Base-by-base conservation (phyloP, 345 rosid species). In the Mallotus nudiflorus region DNA sequence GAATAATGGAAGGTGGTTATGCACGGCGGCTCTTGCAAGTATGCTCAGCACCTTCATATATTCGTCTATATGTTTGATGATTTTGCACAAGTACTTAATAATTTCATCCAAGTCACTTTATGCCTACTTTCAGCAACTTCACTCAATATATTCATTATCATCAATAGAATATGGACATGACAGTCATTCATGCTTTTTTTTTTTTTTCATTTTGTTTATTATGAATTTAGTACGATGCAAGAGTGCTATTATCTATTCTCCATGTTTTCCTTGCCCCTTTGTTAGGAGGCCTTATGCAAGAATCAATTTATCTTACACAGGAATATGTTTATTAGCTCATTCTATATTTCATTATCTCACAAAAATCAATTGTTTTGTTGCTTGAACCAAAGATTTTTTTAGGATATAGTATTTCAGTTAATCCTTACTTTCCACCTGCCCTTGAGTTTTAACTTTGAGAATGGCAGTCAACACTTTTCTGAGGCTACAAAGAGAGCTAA, bases 1-100 rank as follows among this genome's bases (percentile, higher is more conserved):
- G 98, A 59, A 92, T 95, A 44, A 92, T 95, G 99, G 99, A 95
- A 81, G 98, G 99, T 73, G 99, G 97, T 62, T 81, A 90, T 82
- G 99, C 89, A 16, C 78, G 98, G 53, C 80, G 94, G 24, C 92
- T 95, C 71, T 83, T 95, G 83, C 99, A 95, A 90, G 99, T 90
- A 80, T 62, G 55, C 39, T 15, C 66, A n/a, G n/a, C n/a, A n/a
- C n/a, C n/a, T n/a, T n/a, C n/a, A n/a, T n/a, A n/a, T n/a, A n/a
- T n/a, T n/a, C n/a, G n/a, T n/a, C n/a, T n/a, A n/a, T n/a, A n/a
- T n/a, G n/a, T n/a, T n/a, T n/a, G n/a, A n/a, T 18, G 31, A n/a
- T 65, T 0, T 18, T 25, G 27, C n/a, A 39, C 3, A n/a, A n/a
- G 27, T 35, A 11, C 16, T 22, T 39, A n/a, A 24, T 13, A 15